A percentile compares a stretch with the other conserved stretches of the same genome.
These are phyloP conservation scores for Phlyctochytrium arcticum DNA, from an alignment of 192 early-diverging fungal genomes.

Conservation along the genomic window DNA sequence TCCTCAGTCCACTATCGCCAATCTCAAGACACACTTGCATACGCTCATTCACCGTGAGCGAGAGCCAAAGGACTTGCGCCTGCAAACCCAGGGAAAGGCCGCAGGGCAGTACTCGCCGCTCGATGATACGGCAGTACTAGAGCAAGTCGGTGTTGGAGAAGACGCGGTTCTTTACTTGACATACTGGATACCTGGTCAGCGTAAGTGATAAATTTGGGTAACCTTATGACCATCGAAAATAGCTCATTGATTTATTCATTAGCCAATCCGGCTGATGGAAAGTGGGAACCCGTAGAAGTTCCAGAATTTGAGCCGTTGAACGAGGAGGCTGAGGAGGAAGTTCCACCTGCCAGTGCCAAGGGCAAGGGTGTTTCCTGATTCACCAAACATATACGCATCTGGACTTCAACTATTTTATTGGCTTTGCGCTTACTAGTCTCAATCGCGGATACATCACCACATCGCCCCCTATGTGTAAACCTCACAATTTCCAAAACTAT, in stretches of 20 bases:
- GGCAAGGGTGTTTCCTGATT: constrained; percentile 31
- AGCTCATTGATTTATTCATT: background rate
- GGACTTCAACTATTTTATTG: too few relatives aligned
- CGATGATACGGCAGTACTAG: constrained; percentile 38
- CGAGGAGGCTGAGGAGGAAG: constrained; percentile 23
- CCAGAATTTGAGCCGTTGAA: constrained; percentile 40
- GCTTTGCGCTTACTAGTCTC: too few relatives aligned
- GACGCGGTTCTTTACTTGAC: constrained; percentile 32
- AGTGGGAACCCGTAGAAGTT: constrained; percentile 44
- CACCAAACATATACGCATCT: too few relatives aligned
- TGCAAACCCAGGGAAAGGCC: constrained; percentile 14
- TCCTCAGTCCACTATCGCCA: constrained; percentile 26
- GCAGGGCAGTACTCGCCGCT: constrained; percentile 24
- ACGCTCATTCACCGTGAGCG: constrained; percentile 13
- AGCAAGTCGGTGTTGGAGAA: constrained; percentile 40
- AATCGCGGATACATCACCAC: too few relatives aligned
- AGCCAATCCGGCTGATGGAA: constrained; percentile 17
- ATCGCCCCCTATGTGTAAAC: background rate
- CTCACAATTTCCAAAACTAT: background rate
- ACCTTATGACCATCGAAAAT: background rate
- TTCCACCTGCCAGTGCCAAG: constrained; percentile 27
- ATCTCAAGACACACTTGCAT: constrained; percentile 31
- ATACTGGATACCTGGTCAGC: constrained; percentile 25
- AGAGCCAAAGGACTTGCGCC: constrained; percentile 31
- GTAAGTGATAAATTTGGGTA: background rate